Evolutionary conservation across 768 basidiomycete species (phyloP).

Genomic region (Peribolospora kevripleyi): DNA sequence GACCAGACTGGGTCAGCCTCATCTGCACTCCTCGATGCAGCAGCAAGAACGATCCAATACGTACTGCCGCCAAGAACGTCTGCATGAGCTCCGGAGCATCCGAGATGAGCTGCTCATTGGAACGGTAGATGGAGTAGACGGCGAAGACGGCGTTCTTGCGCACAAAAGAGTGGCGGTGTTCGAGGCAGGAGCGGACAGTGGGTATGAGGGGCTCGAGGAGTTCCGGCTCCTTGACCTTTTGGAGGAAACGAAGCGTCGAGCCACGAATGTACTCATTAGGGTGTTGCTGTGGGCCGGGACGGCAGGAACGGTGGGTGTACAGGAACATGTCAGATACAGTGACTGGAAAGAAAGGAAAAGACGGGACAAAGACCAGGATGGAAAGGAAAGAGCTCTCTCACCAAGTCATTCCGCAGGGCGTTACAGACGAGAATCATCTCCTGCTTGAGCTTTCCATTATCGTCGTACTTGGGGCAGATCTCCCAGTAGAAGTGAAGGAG

Average conservation of each 20-base stretch:
- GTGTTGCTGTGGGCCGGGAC: slow-evolving; percentile 45
- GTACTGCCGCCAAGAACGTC: slow-evolving; percentile 66
- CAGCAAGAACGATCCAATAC: slow-evolving; percentile 3
- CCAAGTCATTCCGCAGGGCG: slow-evolving; percentile 90
- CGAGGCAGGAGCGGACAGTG: slow-evolving; percentile 73
- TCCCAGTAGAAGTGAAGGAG: slow-evolving; percentile 79
- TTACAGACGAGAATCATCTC: slow-evolving; percentile 99
- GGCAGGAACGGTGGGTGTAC: not conserved
- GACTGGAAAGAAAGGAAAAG: slow-evolving; percentile 4
- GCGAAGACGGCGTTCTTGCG: slow-evolving; percentile 97
- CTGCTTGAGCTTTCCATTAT: slow-evolving; percentile 89
- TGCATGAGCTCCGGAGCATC: slow-evolving; percentile 89
- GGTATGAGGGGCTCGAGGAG: slow-evolving; percentile 89
- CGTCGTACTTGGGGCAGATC: slow-evolving; percentile 92
- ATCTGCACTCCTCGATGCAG: not conserved
- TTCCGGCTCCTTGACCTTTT: slow-evolving; percentile 82
- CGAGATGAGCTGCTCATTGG: slow-evolving; percentile 81
- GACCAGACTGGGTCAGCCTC: not conserved
- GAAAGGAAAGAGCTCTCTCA: slow-evolving; percentile 21
- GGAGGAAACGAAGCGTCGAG: slow-evolving; percentile 82
- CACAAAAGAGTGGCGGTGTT: slow-evolving; percentile 93
- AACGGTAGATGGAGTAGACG: slow-evolving; percentile 75
- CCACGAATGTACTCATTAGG: slow-evolving; percentile 98
- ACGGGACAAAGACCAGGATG: not conserved
- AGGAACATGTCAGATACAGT: not conserved